Evolutionary conservation across 306 rosid species (phyloP).

Genomic region (Neltuma alba): DNA sequence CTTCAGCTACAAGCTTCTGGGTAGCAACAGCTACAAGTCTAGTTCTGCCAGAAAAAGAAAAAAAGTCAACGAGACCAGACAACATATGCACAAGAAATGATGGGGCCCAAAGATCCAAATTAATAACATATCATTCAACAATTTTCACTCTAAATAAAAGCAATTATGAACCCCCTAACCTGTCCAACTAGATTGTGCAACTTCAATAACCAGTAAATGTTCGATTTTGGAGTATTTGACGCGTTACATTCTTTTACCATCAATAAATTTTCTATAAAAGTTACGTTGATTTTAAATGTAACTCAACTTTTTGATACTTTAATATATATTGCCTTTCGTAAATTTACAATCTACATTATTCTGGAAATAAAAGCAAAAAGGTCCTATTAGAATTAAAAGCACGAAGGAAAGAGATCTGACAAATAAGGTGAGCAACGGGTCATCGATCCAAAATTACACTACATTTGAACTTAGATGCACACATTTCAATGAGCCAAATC

Average conservation of each 20-base stretch:
- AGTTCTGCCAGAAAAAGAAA: no score
- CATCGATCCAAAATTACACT: no score
- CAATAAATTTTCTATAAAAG: no score
- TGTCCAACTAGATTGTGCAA: not conserved
- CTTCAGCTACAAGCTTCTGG: no score
- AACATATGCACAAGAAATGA: no score
- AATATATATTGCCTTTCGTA: not conserved
- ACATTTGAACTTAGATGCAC: not conserved
- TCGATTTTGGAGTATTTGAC: no score
- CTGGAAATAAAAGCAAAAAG: not conserved
- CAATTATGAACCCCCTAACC: conserved; percentile 2
- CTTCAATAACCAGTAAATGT: no score
- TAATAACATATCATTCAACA: conserved; percentile 18
- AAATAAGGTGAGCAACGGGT: not conserved
- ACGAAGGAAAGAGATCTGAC: not conserved
- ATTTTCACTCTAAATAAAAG: conserved; percentile 24
- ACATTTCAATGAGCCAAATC: not conserved
- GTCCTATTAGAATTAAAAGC: not conserved
- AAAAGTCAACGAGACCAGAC: no score
- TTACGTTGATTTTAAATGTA: not conserved
- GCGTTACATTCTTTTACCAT: not conserved
- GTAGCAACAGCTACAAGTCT: no score
- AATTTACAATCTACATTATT: no score
- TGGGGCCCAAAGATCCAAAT: conserved; percentile 22
- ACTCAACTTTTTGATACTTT: no score